These are phyloP conservation scores for Penicillium italicum DNA, from an alignment of 2,329 filamentous ascomycete genomes.

Conservation along the genomic window DNA sequence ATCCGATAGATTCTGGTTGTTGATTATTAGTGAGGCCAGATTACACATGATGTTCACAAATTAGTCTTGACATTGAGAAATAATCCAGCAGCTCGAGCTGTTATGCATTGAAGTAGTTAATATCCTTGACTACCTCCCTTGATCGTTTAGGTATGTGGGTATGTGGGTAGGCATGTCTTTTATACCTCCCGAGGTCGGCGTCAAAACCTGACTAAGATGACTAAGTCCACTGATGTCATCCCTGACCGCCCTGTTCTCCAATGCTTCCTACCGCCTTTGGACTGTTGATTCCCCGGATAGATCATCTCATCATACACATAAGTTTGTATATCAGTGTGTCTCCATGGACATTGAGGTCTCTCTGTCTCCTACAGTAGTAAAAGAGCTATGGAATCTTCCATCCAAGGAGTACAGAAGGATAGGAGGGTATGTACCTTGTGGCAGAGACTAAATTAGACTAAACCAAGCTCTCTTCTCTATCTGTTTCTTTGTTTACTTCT, in stretches of 20 bases:
- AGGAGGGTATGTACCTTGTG: background rate
- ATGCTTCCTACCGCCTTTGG: background rate
- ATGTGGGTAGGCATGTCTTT: no score
- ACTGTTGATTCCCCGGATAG: background rate
- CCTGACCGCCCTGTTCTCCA: conserved; percentile 1
- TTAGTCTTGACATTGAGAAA: background rate
- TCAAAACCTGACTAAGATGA: background rate
- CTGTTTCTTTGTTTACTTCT: background rate
- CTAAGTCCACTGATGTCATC: conserved; percentile 5
- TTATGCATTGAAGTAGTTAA: background rate
- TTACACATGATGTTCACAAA: background rate
- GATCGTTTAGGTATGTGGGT: no score
- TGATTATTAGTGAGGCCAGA: background rate
- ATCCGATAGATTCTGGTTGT: background rate
- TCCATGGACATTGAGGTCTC: background rate
- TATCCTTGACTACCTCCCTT: background rate
- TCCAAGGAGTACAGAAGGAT: background rate
- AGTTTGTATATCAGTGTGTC: no score
- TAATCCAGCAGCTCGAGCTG: background rate
- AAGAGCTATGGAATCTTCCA: background rate
- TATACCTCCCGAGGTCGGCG: background rate
- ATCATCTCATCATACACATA: no score
- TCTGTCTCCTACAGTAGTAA: background rate
- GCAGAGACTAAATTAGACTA: background rate
- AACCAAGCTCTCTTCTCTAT: background rate